A percentile compares a stretch with the other conserved stretches of the same genome.
phyloP scores from a whole-genome alignment of 2,329 filamentous ascomycete genomes.

The Fusarium tricinctum region DNA sequence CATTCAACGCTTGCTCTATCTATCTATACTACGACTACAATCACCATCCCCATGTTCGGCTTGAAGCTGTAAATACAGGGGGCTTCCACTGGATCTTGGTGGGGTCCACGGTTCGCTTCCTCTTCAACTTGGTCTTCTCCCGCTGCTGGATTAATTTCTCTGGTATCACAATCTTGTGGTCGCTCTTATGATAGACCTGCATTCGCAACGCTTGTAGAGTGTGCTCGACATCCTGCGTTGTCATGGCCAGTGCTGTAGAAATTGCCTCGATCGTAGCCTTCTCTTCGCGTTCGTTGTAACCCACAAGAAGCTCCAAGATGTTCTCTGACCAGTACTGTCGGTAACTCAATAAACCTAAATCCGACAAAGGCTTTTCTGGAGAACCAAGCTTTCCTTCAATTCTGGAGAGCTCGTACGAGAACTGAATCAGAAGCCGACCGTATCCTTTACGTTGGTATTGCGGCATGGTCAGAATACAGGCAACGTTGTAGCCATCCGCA shows the following conservation, averaged over 20 bases:
- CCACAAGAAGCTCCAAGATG: slow-evolving; percentile 87
- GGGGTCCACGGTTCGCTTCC: slow-evolving; percentile 81
- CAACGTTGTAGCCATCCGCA: slow-evolving; percentile 96
- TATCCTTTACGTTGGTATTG: slow-evolving; percentile 97
- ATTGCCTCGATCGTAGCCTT: slow-evolving; percentile 89
- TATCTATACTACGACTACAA: slow-evolving; percentile 2
- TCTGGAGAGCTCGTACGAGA: slow-evolving; percentile 96
- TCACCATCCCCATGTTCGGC: slow-evolving; percentile 95
- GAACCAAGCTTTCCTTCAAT: slow-evolving; percentile 96
- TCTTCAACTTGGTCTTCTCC: slow-evolving; percentile 85
- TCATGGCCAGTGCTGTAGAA: slow-evolving; percentile 87
- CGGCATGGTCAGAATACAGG: slow-evolving; percentile 95
- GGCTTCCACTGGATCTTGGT: slow-evolving; percentile 92
- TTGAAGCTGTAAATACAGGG: slow-evolving; percentile 90
- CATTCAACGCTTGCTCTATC: slow-evolving; percentile 13
- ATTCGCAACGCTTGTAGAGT: slow-evolving; percentile 95
- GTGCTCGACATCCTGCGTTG: slow-evolving; percentile 95
- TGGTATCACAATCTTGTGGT: slow-evolving; percentile 95
- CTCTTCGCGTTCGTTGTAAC: slow-evolving; percentile 75
- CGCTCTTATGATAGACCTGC: slow-evolving; percentile 95
- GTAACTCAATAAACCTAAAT: slow-evolving; percentile 93
- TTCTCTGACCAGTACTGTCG: slow-evolving; percentile 98
- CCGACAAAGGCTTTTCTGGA: slow-evolving; percentile 95
- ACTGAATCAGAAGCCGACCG: slow-evolving; percentile 92
- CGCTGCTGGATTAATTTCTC: slow-evolving; percentile 83